A percentile compares a stretch with the other conserved stretches of the same genome.
Evolutionary conservation across 2,329 filamentous ascomycete species (phyloP).

Genomic region (Diplodia corticola): DNA sequence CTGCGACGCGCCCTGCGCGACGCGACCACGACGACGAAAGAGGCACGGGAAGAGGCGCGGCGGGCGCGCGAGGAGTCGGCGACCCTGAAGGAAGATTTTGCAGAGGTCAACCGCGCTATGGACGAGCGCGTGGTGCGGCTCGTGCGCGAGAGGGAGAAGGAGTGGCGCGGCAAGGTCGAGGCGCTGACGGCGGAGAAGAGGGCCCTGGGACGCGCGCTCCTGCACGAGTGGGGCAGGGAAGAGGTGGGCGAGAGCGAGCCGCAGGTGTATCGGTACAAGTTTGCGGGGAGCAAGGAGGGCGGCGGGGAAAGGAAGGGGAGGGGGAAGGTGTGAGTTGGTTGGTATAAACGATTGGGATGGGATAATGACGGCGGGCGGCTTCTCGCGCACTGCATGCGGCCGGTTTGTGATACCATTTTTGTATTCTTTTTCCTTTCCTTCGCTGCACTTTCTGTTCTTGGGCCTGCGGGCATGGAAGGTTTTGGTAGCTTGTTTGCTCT

Average conservation of each 20-base stretch:
- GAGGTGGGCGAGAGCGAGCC: slow-evolving; percentile 35
- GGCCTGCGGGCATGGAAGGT: not conserved
- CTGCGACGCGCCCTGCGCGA: slow-evolving; percentile 6
- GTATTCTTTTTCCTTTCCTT: not conserved
- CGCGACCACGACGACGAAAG: not conserved
- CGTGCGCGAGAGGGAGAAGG: not conserved
- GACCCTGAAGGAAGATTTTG: not conserved
- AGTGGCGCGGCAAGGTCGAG: slow-evolving; percentile 19
- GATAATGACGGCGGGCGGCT: not conserved
- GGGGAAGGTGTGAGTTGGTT: not conserved
- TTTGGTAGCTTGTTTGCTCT: not conserved
- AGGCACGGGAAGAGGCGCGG: not conserved
- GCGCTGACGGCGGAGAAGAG: slow-evolving; percentile 33
- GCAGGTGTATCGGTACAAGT: slow-evolving; percentile 40
- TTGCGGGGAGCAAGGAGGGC: not conserved
- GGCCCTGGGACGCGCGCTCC: slow-evolving; percentile 54
- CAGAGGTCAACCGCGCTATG: slow-evolving; percentile 12
- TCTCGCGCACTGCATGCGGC: not conserved
- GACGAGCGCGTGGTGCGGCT: slow-evolving; percentile 15
- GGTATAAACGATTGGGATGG: not conserved
- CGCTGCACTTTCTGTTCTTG: not conserved
- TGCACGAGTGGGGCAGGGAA: slow-evolving; percentile 77
- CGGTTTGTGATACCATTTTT: not conserved
- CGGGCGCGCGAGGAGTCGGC: not conserved
- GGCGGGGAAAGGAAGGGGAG: not conserved